Evolutionary conservation across 2,329 filamentous ascomycete species (phyloP), one percentile per base, ranked within the genome.

Genomic region (Byssochlamys sp.): DNA sequence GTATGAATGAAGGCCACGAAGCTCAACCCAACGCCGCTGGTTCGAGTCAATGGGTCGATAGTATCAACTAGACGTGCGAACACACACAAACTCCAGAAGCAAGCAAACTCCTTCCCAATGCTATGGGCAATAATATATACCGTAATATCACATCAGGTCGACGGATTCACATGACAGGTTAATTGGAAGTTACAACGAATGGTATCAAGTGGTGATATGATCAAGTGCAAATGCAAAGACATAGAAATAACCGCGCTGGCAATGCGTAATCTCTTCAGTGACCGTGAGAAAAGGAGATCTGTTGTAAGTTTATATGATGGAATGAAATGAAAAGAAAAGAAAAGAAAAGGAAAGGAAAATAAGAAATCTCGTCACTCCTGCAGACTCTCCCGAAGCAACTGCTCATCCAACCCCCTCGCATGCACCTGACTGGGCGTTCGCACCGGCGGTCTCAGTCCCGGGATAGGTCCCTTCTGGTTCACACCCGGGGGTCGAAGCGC

Each of bases 391-490:
- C 76, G 77, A 63, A 90, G 67, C 7, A 84, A 82, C 49, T 83
- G 80, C 35, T 78, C 77, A 66, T 89, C 84, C 25, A 89, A 69
- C 1, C 71, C 73, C 27, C 82, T 79, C 0, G 86, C 76, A 14
- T 81, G 79, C 10, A 88, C 81, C 59, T 80, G 80, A 35, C 80
- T 78, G 2, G 83, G 80, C 1, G 82, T 35, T 71, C 77, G 70
- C 73, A 81, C 66, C 71, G 82, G 71, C 73, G 81, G 66, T 73
- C 83, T 78, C 62, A 92, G 87, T 0, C 89, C 89, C 0, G 87
- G 83, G 50, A 94, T 86, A 0, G 84, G 80, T 0, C 89, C 89
- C 1, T 83, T 80, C 68, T 92, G 89, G 66, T 94, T 94, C 67
- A 94, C 90, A 0, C 89, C 89, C 1, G 88, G 82, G 3, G 81